Evolutionary conservation across 129 eudicot species (phyloP), one percentile per base, ranked within the genome.

Genomic region (Smallanthus sonchifolius): DNA sequence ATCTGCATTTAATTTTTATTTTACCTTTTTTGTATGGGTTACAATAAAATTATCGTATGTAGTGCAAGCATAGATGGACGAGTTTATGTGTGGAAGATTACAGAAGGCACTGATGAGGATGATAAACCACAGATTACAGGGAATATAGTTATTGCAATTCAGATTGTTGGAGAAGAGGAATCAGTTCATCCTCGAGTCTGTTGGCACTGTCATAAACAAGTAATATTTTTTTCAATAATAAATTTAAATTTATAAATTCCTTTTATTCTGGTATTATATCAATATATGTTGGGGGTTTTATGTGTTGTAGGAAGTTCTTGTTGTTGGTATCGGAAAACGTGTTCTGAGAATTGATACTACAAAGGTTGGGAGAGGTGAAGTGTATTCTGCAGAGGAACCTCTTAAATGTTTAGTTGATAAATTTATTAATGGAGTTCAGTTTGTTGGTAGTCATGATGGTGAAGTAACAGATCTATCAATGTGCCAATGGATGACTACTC

Each of bases 401-500:
- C 88, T 95, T 44, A 83, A 57, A 49, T 91, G 94, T 65, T 74
- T 90, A 65, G 77, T 95, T 63, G 94, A 85, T 47, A 91, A 88
- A 72, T 73, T 95, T 75, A 84, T 91, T 75, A 87, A 95, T 75
- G 99, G 99, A 43, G 84, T 95, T 49, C 97, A 91, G 83, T 86
- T 91, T 82, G 92, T 91, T 87, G 99, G 99, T 67, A 91, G 79
- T 73, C 99, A 95, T 70, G 99, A 91, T 72, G 99, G 97, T 43
- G 99, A 91, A 82, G 97, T 95, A 67, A 91, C 97, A 28, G 99
- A 91, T 81, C 63, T 95, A 66, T 95, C 99, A 37, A 95, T 95
- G 97, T 91, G 99, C 72, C 99, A 95, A 69, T 95, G 99, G 99
- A 95, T 95, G 99, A 95, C 99, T 7, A 87, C 97, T 15, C 97